phyloP scores from a whole-genome alignment of 2,329 filamentous ascomycete genomes.

The Alternaria sp. region DNA sequence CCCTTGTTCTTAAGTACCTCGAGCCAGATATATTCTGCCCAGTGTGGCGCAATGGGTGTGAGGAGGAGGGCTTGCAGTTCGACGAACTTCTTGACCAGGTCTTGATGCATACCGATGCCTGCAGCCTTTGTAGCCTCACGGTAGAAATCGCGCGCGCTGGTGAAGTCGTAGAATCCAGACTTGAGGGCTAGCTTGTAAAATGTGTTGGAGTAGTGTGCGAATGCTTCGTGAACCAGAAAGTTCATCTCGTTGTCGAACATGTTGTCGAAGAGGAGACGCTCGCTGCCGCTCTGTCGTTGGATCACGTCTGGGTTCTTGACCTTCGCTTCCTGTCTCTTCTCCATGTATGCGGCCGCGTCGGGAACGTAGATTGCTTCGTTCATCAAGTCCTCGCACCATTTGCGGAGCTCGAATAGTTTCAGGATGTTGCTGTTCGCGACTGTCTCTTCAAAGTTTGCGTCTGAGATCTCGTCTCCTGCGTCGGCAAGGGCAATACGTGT shows the following conservation, averaged over 20 bases:
- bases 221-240: constrained; percentile 77
- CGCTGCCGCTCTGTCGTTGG: constrained; percentile 72
- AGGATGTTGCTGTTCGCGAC: constrained; percentile 93
- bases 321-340: constrained; percentile 54
- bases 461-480: constrained; percentile 90
- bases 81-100: constrained; percentile 80
- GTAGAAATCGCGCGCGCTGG: constrained; percentile 87
- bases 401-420: constrained; percentile 80
- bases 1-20: constrained; percentile 81
- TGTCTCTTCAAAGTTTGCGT: constrained; percentile 96
- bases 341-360: constrained; percentile 54
- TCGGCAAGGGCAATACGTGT: constrained; percentile 91
- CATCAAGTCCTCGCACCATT: constrained; percentile 90
- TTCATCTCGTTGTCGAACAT: constrained; percentile 96
- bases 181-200: constrained; percentile 55
- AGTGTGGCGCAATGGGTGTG: constrained; percentile 87
- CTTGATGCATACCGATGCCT: constrained; percentile 85
- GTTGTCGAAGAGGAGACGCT: constrained; percentile 80
- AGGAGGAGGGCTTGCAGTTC: constrained; percentile 86
- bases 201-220: constrained; percentile 72
- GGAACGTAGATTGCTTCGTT: constrained; percentile 64
- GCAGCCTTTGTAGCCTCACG: constrained; percentile 80
- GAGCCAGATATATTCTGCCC: constrained; percentile 92
- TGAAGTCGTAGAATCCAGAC: constrained; percentile 86
- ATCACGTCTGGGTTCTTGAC: constrained; percentile 63